These are phyloP conservation scores for Skeletonema costatum DNA, from an alignment of 108 stramenopile genomes.

Conservation along the genomic window DNA sequence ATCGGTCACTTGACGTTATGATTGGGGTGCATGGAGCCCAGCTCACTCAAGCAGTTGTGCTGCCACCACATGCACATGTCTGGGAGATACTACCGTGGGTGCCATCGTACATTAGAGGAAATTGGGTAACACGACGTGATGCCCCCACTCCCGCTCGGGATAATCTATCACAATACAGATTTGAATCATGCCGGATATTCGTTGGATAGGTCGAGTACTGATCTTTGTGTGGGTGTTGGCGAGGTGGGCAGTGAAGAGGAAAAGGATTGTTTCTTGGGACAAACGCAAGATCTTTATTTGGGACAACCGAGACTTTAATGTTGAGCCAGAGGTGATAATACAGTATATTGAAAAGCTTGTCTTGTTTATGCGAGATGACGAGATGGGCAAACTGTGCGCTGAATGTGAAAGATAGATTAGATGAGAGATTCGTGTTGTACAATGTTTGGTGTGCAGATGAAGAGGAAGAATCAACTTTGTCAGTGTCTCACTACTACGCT, in stretches of 20 bases:
- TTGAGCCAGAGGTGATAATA: slow-evolving; percentile 16
- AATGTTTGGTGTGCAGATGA: slow-evolving; percentile 31
- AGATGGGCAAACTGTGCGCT: slow-evolving; percentile 8
- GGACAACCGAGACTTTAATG: slow-evolving; percentile 41
- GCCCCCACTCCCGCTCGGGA: slow-evolving; percentile 54
- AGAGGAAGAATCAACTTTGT: background rate
- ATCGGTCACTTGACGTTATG: slow-evolving; percentile 56
- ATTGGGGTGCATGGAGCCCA: slow-evolving; percentile 35
- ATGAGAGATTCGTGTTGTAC: slow-evolving; percentile 33
- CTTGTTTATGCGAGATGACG: slow-evolving; percentile 1
- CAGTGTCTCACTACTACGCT: background rate
- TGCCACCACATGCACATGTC: slow-evolving; percentile 48
- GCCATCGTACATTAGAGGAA: slow-evolving; percentile 38
- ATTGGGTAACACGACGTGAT: slow-evolving; percentile 38
- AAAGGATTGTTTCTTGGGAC: slow-evolving; percentile 31
- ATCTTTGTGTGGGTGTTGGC: slow-evolving; percentile 27
- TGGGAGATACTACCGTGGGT: slow-evolving; percentile 60
- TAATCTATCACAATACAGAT: slow-evolving; percentile 58
- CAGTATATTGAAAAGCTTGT: slow-evolving; percentile 40
- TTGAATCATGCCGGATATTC: slow-evolving; percentile 52
- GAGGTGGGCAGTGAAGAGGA: slow-evolving; percentile 17
- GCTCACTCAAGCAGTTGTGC: slow-evolving; percentile 54
- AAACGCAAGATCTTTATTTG: slow-evolving; percentile 30
- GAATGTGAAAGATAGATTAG: slow-evolving; percentile 18
- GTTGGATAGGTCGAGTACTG: slow-evolving; percentile 33